phyloP scores from a whole-genome alignment of 805 yeast genomes.

The Yueomyces sp. region DNA sequence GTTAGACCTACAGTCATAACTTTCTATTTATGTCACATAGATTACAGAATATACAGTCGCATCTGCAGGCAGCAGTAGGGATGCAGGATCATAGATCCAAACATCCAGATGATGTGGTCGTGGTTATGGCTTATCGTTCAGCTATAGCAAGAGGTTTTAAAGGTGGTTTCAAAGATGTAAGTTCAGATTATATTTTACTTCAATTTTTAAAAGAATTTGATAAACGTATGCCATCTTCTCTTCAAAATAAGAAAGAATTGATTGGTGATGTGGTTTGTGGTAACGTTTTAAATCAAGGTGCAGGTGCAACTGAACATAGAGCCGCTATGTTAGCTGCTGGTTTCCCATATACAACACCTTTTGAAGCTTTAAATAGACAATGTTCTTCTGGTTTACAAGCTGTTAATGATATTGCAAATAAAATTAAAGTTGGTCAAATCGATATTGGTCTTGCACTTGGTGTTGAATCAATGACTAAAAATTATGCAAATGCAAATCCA shows the following conservation, averaged over 20 bases:
- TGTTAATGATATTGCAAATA: slow-evolving; percentile 77
- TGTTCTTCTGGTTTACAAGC: slow-evolving; percentile 93
- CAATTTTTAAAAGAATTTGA: slow-evolving; percentile 53
- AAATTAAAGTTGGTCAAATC: slow-evolving; percentile 78
- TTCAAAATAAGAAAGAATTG: slow-evolving; percentile 36
- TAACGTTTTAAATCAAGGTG: slow-evolving; percentile 82
- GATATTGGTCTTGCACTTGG: slow-evolving; percentile 87
- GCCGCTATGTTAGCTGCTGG: slow-evolving; percentile 90
- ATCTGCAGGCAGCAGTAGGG: slow-evolving; percentile 6
- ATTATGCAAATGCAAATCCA: slow-evolving; percentile 65
- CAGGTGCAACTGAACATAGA: slow-evolving; percentile 91
- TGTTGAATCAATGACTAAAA: slow-evolving; percentile 86
- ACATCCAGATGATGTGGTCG: slow-evolving; percentile 79
- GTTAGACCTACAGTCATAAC: not conserved
- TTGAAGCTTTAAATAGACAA: slow-evolving; percentile 80
- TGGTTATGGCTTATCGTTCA: slow-evolving; percentile 82
- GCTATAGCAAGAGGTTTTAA: slow-evolving; percentile 80
- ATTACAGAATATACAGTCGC: slow-evolving; percentile 18
- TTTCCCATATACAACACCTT: slow-evolving; percentile 66
- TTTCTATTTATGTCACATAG: slow-evolving; percentile 16
- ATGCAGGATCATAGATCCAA: slow-evolving; percentile 18
- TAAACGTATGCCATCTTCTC: slow-evolving; percentile 28
- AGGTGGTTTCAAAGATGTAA: slow-evolving; percentile 74
- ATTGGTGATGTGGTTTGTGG: slow-evolving; percentile 85
- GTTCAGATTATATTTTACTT: slow-evolving; percentile 64